Conservation (phyloP, 345 rosid genomes). For the Angophora floribunda region DNA sequence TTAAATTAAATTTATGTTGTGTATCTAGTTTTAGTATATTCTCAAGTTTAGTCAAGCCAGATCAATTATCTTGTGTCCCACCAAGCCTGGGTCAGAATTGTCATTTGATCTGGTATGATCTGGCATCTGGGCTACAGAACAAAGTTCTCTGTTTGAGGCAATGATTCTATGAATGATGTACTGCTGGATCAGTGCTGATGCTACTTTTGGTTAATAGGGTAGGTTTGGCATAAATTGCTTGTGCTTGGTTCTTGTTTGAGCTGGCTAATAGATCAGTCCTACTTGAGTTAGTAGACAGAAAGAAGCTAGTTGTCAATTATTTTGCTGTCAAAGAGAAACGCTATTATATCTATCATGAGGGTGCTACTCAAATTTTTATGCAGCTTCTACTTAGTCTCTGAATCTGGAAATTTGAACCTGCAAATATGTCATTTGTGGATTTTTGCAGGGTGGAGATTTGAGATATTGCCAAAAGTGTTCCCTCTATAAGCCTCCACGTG, state of each 20-base stretch:
- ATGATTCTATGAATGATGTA: background rate
- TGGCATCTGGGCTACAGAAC: background rate
- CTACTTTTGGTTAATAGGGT: background rate
- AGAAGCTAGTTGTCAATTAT: background rate
- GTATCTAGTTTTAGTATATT: background rate
- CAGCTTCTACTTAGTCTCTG: background rate
- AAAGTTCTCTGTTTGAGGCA: background rate
- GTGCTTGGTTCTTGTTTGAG: background rate
- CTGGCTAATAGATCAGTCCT: background rate
- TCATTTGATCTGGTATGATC: background rate
- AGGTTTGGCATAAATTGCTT: background rate
- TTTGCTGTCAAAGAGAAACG: background rate
- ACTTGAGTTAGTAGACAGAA: background rate
- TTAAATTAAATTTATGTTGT: background rate
- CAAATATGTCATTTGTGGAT: background rate
- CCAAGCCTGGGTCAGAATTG: background rate
- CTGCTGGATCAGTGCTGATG: background rate
- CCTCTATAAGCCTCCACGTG: slow-evolving; percentile 81
- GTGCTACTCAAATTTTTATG: background rate
- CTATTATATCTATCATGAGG: background rate
- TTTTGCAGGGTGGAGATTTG: slow-evolving; percentile 84
- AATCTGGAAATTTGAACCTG: background rate
- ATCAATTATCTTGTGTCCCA: background rate
- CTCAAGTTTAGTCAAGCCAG: background rate
- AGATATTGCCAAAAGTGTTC: slow-evolving; percentile 92